phyloP scores from a whole-genome alignment of 306 rosid genomes.

The Casuarina equisetifolia region DNA sequence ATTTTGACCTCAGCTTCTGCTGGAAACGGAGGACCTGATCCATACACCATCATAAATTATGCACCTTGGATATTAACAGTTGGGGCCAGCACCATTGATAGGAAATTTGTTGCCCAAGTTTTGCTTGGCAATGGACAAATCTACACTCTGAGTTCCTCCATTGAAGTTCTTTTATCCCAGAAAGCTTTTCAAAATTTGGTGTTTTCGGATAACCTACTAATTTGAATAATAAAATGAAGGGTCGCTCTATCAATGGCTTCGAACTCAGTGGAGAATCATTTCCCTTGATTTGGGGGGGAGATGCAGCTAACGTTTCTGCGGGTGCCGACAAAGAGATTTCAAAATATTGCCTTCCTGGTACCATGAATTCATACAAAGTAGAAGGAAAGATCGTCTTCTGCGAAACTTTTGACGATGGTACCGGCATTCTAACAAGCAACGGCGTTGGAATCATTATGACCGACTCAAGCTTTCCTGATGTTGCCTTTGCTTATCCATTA shows the following conservation, averaged over 20 bases:
- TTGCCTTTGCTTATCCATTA: constrained; percentile 11
- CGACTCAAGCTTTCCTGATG: constrained; percentile 2
- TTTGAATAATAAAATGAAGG: constrained; percentile 21
- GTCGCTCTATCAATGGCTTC: constrained; percentile 29
- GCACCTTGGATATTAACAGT: constrained; percentile 43
- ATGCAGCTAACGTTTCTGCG: constrained; percentile 39
- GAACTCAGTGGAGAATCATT: constrained; percentile 13
- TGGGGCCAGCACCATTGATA: constrained; percentile 36
- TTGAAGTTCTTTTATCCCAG: not conserved
- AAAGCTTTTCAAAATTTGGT: not conserved
- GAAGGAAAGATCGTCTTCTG: constrained; percentile 34
- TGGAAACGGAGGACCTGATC: constrained; percentile 37
- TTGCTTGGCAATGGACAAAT: constrained; percentile 32
- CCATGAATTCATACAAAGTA: constrained; percentile 21
- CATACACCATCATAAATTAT: constrained; percentile 1
- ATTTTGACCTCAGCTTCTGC: constrained; percentile 32
- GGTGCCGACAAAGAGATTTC: constrained; percentile 16
- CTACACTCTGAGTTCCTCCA: constrained; percentile 8
- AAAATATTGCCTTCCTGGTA: not conserved
- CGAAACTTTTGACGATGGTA: constrained; percentile 7
- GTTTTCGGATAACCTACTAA: not conserved
- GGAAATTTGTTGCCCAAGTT: constrained; percentile 27
- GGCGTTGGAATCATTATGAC: constrained; percentile 35
- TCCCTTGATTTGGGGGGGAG: constrained; percentile 41
- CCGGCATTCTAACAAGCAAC: constrained; percentile 10